These are phyloP conservation scores for Elsinoe arachidis DNA, from an alignment of 2,329 filamentous ascomycete species.

Conservation along the genomic window DNA sequence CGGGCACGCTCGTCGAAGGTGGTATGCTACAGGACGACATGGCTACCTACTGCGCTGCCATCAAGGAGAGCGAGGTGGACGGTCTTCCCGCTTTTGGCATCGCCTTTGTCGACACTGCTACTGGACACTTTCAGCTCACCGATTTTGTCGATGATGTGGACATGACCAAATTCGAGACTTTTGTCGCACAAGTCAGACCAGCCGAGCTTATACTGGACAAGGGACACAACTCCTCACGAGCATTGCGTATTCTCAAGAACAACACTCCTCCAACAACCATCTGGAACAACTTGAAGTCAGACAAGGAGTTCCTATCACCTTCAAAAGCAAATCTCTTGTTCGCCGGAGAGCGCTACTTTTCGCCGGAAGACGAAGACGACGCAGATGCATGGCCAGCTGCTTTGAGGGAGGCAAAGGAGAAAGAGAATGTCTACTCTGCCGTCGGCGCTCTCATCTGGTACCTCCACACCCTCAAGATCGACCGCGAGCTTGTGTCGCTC, in stretches of 20 bases:
- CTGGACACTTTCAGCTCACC: constrained; percentile 87
- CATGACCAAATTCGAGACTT: constrained; percentile 93
- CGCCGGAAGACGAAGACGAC: constrained; percentile 45
- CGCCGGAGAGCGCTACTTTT: constrained; percentile 70
- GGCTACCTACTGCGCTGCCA: constrained; percentile 90
- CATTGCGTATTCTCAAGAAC: constrained; percentile 87
- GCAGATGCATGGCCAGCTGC: constrained; percentile 68
- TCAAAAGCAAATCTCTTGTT: constrained; percentile 76
- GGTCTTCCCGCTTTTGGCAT: constrained; percentile 79
- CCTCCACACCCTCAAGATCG: constrained; percentile 72
- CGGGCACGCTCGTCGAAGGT: constrained; percentile 87
- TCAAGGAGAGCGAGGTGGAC: constrained; percentile 64
- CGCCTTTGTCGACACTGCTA: constrained; percentile 90
- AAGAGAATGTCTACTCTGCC: constrained; percentile 80
- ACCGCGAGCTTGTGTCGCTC: constrained; percentile 76
- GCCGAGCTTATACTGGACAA: constrained; percentile 87
- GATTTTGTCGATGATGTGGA: constrained; percentile 88
- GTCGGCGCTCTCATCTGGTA: constrained; percentile 86
- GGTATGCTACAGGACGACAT: constrained; percentile 97
- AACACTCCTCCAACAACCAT: constrained; percentile 87
- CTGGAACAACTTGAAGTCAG: constrained; percentile 87
- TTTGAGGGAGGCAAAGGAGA: constrained; percentile 63
- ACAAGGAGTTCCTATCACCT: constrained; percentile 82
- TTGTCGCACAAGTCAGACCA: constrained; percentile 84
- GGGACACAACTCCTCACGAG: constrained; percentile 66